Evolutionary conservation across 148 eudicot genomes (phyloP).

Genomic region (Suaeda aralocaspica): DNA sequence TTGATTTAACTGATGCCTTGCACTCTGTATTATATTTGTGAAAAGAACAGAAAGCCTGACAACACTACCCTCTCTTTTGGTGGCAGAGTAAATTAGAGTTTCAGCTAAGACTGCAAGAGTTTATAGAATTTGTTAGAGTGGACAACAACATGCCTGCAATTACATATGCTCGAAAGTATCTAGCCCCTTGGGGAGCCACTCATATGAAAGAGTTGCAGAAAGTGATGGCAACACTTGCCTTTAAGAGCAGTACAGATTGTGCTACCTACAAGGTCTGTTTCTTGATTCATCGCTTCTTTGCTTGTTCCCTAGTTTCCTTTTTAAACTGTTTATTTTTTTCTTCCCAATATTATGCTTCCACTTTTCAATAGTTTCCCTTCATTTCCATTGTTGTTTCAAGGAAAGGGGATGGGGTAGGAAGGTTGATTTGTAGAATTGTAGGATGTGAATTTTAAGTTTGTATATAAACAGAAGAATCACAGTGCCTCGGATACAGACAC

Average conservation of each 20-base stretch:
- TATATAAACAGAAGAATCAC: neutral
- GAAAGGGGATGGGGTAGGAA: no score
- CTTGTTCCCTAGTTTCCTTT: neutral
- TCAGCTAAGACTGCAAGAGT: conserved; percentile 95
- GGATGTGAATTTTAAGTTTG: neutral
- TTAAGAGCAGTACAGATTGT: conserved; percentile 85
- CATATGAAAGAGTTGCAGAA: conserved; percentile 94
- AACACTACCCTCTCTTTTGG: conserved; percentile 10
- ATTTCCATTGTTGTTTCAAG: no score
- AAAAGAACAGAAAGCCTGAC: neutral
- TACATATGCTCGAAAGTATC: conserved; percentile 76
- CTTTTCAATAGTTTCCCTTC: no score
- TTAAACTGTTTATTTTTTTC: neutral
- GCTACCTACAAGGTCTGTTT: conserved; percentile 72
- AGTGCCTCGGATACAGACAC: no score
- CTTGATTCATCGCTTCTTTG: neutral
- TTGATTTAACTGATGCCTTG: neutral
- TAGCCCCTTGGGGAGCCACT: conserved; percentile 90
- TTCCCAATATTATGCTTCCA: no score
- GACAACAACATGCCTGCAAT: conserved; percentile 74
- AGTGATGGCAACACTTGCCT: conserved; percentile 89
- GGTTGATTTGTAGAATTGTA: no score
- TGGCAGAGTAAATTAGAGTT: conserved; percentile 92
- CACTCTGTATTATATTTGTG: neutral
- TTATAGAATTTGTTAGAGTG: conserved; percentile 89